Conservation (phyloP, 176 grass and related monocot genomes). For the Ampelocalamus luodianensis region DNA sequence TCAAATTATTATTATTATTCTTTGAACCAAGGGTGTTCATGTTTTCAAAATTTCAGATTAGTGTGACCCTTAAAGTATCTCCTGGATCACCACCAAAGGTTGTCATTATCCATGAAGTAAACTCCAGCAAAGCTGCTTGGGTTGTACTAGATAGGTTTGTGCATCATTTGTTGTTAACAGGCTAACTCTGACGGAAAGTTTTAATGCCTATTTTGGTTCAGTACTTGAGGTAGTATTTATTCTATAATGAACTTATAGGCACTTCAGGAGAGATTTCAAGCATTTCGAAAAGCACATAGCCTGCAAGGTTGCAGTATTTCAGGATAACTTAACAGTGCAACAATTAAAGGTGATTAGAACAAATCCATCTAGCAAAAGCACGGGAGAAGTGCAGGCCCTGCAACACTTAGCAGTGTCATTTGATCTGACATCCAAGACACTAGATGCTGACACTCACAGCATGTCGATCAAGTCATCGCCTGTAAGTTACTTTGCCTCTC, state of each 20-base stretch:
- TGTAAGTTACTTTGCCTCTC: conserved; percentile 61
- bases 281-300: conserved; percentile 66
- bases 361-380: conserved; percentile 48
- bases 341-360: conserved; percentile 45
- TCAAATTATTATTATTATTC: not conserved
- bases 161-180: conserved; percentile 7
- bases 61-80: conserved; percentile 55
- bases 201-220: conserved; percentile 1
- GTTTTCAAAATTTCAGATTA: conserved; percentile 47
- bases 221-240: conserved; percentile 16
- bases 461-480: conserved; percentile 41
- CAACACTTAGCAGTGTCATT: conserved; percentile 28
- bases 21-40: too few relatives aligned
- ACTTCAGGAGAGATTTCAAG: conserved; percentile 67
- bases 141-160: conserved; percentile 69
- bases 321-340: conserved; percentile 53
- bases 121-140: conserved; percentile 66
- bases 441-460: conserved; percentile 35
- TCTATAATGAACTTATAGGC: conserved; percentile 41
- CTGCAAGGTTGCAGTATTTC: conserved; percentile 69
- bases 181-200: not conserved
- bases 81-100: conserved; percentile 64
- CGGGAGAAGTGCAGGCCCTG: conserved; percentile 42
- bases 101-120: conserved; percentile 67
- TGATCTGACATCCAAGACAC: conserved; percentile 43